phyloP scores from a whole-genome alignment of 108 stramenopile species.

The Nannochloropsis oceanica region DNA sequence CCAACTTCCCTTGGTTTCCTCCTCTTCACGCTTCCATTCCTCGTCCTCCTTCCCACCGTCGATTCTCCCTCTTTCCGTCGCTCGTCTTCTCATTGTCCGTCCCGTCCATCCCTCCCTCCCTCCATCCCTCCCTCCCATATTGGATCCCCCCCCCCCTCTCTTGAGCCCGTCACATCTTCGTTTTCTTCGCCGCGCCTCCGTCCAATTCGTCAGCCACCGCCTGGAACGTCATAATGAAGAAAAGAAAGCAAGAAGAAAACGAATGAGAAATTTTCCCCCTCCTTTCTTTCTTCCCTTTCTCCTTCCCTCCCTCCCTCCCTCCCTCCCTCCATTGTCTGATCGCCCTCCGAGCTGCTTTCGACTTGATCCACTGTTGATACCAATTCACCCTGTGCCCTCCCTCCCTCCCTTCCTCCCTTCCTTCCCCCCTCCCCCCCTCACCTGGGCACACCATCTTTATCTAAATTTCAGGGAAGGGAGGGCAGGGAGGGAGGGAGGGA shows the following conservation, averaged over 20 bases:
- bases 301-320: not conserved
- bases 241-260: not conserved
- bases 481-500: too few relatives aligned
- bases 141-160: not conserved
- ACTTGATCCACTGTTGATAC: too few relatives aligned
- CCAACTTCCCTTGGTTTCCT: not conserved
- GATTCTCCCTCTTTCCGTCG: not conserved
- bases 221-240: not conserved
- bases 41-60: not conserved
- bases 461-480: too few relatives aligned
- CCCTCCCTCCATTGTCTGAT: too few relatives aligned
- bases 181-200: not conserved
- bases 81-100: not conserved
- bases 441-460: too few relatives aligned
- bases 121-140: not conserved
- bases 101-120: not conserved
- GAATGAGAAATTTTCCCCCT: not conserved
- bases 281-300: not conserved
- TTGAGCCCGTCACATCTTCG: not conserved
- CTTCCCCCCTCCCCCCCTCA: too few relatives aligned
- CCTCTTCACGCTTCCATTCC: not conserved
- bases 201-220: not conserved
- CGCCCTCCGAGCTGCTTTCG: too few relatives aligned
- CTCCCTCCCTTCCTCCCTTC: too few relatives aligned
- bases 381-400: too few relatives aligned